Conservation (phyloP, 345 rosid genomes). For the Eucalyptus brandiana region DNA sequence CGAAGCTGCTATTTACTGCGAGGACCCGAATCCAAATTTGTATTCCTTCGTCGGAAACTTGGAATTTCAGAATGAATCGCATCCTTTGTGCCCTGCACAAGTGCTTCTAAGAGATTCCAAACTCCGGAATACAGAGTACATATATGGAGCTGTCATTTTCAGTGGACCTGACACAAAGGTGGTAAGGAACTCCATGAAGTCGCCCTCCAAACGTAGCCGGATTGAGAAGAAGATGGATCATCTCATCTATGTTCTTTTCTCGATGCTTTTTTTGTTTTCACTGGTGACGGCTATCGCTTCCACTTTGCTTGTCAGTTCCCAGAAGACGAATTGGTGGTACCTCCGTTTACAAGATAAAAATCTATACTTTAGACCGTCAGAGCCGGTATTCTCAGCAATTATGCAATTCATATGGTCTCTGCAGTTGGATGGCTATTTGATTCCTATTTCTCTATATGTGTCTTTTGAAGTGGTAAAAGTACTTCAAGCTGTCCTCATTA, state of each 20-base stretch:
- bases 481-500: conserved; percentile 57
- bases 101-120: conserved; percentile 68
- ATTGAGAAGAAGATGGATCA: conserved; percentile 65
- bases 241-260: conserved; percentile 53
- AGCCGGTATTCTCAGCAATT: conserved; percentile 21
- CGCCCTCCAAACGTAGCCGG: conserved; percentile 66
- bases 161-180: conserved; percentile 64
- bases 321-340: conserved; percentile 60
- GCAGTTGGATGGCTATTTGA: conserved; percentile 60
- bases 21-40: conserved; percentile 69
- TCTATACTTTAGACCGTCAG: conserved; percentile 24
- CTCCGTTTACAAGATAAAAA: conserved; percentile 18
- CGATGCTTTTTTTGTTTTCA: conserved; percentile 38
- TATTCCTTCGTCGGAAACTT: conserved; percentile 65
- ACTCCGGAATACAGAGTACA: conserved; percentile 52
- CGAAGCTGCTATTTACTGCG: conserved; percentile 30
- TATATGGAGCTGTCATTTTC: conserved; percentile 59
- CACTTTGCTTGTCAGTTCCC: conserved; percentile 12
- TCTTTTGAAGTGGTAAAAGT: conserved; percentile 70
- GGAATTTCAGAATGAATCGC: conserved; percentile 24
- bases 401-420: conserved; percentile 50
- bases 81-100: conserved; percentile 48
- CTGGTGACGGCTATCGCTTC: conserved; percentile 36
- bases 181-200: conserved; percentile 44
- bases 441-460: conserved; percentile 74